Evolutionary conservation across 345 rosid genomes (phyloP), one percentile per base, ranked within the genome.

Genomic region (Angophora floribunda): DNA sequence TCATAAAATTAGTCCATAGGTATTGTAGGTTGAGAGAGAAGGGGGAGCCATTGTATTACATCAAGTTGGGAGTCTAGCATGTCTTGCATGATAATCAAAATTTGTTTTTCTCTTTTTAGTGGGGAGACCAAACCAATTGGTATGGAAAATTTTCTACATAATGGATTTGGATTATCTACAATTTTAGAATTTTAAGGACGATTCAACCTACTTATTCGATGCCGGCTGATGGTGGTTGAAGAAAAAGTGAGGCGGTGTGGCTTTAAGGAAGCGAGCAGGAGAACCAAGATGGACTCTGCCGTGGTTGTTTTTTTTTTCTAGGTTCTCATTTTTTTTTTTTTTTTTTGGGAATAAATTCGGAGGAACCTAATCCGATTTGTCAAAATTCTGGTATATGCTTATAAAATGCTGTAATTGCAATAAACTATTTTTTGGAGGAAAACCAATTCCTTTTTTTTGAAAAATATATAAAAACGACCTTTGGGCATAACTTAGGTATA

Each of bases 151-250:
- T 61, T 61, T 26, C 67, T 26, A 26, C 1, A 61, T 1, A 26
- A 26, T 0, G 28, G 28, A 11, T 52, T 3, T 9, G 0, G 4
- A 11, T 26, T 26, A 12, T 10, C 67, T 61, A 61, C 1, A 0
- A 61, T 11, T 61, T 26, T 11, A 26, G 67, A 61, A 61, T 61
- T 61, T 57, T 26, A 7, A 26, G 67, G 3, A 3, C 2, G 4
- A 28, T 10, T 61, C 32, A 61, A 52, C 3, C 0, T 0, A 61
- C 7, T 61, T 61, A 61, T 26, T 61, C 0, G 4, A 61, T 61
- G 70, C 13, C 12, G 70, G 57, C 22, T 19, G 57, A 22, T 52
- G 57, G 19, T n/a, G 75, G 75, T 0, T 61, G 70, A 28, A 61
- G 70, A 61, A 61, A 61, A n/a, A 61, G 70, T 3, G 70, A 61